Base-by-base conservation (phyloP, 2,329 filamentous ascomycete species). In the Fusarium anguioides region DNA sequence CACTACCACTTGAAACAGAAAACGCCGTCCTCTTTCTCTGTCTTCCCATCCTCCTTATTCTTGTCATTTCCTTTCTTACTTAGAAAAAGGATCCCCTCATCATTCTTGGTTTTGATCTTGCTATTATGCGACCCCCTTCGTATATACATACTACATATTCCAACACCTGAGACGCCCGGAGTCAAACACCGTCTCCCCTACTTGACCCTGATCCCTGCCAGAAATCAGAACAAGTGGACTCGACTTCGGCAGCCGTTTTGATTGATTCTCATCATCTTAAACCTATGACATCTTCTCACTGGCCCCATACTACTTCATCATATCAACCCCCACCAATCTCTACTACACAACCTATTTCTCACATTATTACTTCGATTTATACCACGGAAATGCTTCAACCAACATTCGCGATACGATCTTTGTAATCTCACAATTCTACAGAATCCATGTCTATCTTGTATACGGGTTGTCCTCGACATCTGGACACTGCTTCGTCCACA, bases 371-470 rank as follows among this genome's bases (percentile, higher is more conserved):
- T 36, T 47, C 23, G 17, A 47, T 23, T 17, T 31, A 39, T 26
- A n/a, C 35, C n/a, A 57, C 31, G 11, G 56, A 55, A 47, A 68
- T 68, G 65, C 56, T 54, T 41, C 65, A 20, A 31, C 18, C 29
- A 35, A 24, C 15, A 9, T 21, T n/a, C 15, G 20, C 51, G 26
- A 57, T 41, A 66, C 42, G 29, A 51, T 48, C 26, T 40, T 60
- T 62, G 20, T 69, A 60, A 57, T 66, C 53, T 69, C 31, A 51
- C 39, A 40, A n/a, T 23, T 33, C 33, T 24, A 36, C 53, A 69
- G 57, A 66, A 69, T 64, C 66, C 62, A 69, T 69, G 66, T 69
- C 50, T 69, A 67, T 60, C 57, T 56, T 60, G 66, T 31, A 52
- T 44, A 44, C 45, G 39, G 10, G 46, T 53, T 50, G 66, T 69